Evolutionary conservation across 345 rosid species (phyloP).

Genomic region (Aquilaria malaccensis): DNA sequence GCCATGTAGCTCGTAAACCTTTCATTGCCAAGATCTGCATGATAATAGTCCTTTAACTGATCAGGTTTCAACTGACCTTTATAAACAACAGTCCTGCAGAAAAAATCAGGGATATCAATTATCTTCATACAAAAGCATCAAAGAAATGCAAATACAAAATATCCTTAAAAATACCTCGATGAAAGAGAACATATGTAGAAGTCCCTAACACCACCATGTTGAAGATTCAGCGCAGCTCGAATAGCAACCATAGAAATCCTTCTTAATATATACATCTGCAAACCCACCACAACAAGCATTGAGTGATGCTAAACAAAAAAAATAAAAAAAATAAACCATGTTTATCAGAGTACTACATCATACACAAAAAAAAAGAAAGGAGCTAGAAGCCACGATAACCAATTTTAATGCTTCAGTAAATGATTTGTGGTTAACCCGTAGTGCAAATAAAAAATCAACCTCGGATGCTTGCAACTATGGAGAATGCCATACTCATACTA

Average conservation of each 20-base stretch:
- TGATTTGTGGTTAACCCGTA: no score
- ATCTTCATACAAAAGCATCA: not conserved
- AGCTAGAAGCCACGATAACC: no score
- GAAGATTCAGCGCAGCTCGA: conserved; percentile 83
- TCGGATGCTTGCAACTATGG: no score
- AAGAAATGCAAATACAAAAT: not conserved
- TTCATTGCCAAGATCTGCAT: conserved; percentile 98
- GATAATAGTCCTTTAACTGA: conserved; percentile 81
- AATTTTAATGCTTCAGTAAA: no score
- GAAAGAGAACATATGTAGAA: conserved; percentile 98
- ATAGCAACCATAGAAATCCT: conserved; percentile 97
- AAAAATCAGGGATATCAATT: not conserved
- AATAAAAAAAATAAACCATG: no score
- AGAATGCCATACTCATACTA: no score
- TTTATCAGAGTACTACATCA: no score
- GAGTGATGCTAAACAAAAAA: no score
- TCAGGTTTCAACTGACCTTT: conserved; percentile 95
- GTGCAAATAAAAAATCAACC: no score
- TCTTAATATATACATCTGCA: conserved; percentile 90
- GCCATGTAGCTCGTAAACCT: conserved; percentile 99
- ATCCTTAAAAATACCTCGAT: conserved; percentile 52
- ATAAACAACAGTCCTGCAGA: conserved; percentile 83
- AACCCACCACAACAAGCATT: conserved; percentile 4
- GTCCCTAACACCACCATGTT: conserved; percentile 77
- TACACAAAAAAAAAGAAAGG: no score